phyloP scores from a whole-genome alignment of 768 basidiomycete genomes.

The Lactarius quietus region DNA sequence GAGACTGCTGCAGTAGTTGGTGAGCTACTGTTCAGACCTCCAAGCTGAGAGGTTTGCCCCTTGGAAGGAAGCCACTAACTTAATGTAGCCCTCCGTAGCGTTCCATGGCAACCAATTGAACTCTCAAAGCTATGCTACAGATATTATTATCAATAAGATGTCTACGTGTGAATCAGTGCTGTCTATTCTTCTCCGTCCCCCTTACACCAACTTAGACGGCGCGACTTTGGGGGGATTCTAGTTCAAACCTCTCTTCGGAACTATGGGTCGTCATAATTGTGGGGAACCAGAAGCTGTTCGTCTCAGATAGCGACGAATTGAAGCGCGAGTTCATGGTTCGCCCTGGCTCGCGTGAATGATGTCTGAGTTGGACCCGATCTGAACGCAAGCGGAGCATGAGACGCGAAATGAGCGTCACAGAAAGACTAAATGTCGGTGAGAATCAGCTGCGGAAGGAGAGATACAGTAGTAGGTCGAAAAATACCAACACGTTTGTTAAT shows the following conservation, averaged over 20 bases:
- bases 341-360: not conserved
- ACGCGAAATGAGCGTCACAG: slow-evolving; percentile 9
- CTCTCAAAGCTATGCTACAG: not conserved
- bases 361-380: not conserved
- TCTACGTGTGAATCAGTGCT: not conserved
- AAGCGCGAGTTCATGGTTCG: not conserved
- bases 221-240: not conserved
- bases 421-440: not conserved
- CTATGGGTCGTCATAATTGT: not conserved
- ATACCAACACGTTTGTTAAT: slow-evolving; percentile 3
- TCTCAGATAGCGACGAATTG: not conserved
- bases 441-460: not conserved
- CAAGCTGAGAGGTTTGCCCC: too few relatives aligned
- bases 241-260: not conserved
- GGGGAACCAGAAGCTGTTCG: not conserved
- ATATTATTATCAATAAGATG: not conserved
- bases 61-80: too few relatives aligned
- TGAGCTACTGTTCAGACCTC: too few relatives aligned
- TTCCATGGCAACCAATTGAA: too few relatives aligned
- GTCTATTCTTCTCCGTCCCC: slow-evolving; percentile 31
- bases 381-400: slow-evolving; percentile 3
- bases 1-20: too few relatives aligned
- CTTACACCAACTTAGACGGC: not conserved
- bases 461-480: not conserved
- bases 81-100: too few relatives aligned